Base-by-base conservation (phyloP, 139 green algal genomes). In the Micractinium conductrix region DNA sequence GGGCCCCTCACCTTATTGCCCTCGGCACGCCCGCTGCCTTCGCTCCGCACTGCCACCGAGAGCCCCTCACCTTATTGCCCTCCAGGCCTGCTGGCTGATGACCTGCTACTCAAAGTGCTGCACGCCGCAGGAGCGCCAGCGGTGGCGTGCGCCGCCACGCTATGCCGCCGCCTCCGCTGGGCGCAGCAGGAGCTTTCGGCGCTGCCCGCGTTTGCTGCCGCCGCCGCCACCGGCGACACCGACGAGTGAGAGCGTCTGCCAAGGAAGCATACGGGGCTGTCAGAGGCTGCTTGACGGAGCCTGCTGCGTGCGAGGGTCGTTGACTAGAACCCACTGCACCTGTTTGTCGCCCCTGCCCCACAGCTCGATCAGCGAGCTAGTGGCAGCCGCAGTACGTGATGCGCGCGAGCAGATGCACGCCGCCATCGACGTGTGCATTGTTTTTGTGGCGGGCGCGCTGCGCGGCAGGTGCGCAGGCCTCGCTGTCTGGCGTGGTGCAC, bases 21-120 rank as follows among this genome's bases (percentile, higher is more conserved):
- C n/a, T n/a, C n/a, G n/a, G n/a, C n/a, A n/a, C n/a, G n/a, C n/a
- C n/a, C n/a, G n/a, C n/a, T n/a, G n/a, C n/a, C n/a, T n/a, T n/a
- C n/a, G n/a, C n/a, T n/a, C n/a, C n/a, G 53, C 10, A 28, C 53
- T 62, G 8, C 53, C 53, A 14, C 10, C 6, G 26, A 5, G 7
- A 4, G 53, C 53, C 53, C 8, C 8, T 24, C 30, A 30, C 60
- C 26, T 24, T 10, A 12, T 38, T 68, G 60, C 26, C 2, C 8
- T 74, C 33, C 62, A 83, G 62, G 78, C 4, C 78, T 76, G 28
- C 33, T 76, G 63, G 44, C 79, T 1, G 79, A 84, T 50, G 79
- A 84, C 33, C 79, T 84, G 43, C 65, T 84, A 22, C 44, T 78
- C 65, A 24, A 45, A 14, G 24, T 84, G 0, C 35, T 84, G 43